A percentile compares a stretch with the other conserved stretches of the same genome.
These are phyloP conservation scores for Populus tremula DNA, from an alignment of 345 rosid genomes.

Conservation along the genomic window DNA sequence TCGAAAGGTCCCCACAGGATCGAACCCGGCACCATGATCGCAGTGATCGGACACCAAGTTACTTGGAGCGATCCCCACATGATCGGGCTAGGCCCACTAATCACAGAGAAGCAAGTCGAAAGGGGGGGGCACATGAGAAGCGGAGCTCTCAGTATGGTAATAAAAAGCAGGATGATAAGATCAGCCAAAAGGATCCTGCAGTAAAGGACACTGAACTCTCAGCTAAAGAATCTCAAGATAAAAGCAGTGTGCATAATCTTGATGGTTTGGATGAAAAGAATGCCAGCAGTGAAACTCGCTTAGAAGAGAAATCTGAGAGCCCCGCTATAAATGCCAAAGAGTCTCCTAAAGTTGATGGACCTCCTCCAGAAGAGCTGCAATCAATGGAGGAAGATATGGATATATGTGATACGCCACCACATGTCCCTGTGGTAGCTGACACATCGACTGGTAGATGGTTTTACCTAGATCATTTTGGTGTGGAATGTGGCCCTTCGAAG, in stretches of 20 bases:
- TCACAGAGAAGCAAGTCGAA: conserved; percentile 53
- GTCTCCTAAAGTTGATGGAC: conserved; percentile 43
- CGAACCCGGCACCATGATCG: conserved; percentile 51
- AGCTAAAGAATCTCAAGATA: conserved; percentile 60
- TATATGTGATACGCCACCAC: conserved; percentile 94
- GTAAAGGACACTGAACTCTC: conserved; percentile 40
- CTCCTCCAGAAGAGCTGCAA: conserved; percentile 61
- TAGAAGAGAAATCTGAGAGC: conserved; percentile 48
- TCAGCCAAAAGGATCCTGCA: conserved; percentile 42
- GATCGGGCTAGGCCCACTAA: conserved; percentile 51
- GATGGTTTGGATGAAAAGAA: conserved; percentile 47
- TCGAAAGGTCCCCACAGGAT: conserved; percentile 62
- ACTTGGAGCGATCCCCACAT: conserved; percentile 55
- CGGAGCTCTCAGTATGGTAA: conserved; percentile 45
- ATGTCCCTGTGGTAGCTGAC: conserved; percentile 57
- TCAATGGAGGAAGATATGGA: conserved; percentile 99
- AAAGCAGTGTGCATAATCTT: conserved; percentile 28
- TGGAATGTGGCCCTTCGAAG: conserved; percentile 81
- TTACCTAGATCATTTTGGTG: conserved; percentile 86
- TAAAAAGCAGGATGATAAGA: conserved; percentile 56
- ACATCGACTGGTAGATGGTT: conserved; percentile 78
- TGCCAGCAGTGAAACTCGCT: conserved; percentile 40
- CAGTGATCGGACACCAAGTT: conserved; percentile 62
- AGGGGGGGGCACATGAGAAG: conserved; percentile 58
- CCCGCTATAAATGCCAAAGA: conserved; percentile 41